Percentiles rank a stretch among this genome's conserved stretches.
These are phyloP conservation scores for Corchorus olitorius DNA, from an alignment of 345 rosid species.

Conservation along the genomic window DNA sequence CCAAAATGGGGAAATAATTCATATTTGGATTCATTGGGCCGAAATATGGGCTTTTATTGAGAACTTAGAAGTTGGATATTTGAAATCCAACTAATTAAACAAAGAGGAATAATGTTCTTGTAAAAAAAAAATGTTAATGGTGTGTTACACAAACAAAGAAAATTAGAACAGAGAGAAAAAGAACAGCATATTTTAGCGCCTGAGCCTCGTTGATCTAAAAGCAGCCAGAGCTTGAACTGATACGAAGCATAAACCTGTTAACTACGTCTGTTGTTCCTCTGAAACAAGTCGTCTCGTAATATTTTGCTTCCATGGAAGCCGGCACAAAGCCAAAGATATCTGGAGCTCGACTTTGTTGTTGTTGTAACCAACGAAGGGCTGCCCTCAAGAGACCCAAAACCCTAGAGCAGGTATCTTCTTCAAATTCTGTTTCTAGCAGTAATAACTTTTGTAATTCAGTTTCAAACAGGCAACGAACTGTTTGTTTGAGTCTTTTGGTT, in stretches of 20 bases:
- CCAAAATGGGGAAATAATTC: too few relatives aligned
- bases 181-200: too few relatives aligned
- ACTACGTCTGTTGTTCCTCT: not conserved
- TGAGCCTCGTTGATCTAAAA: not conserved
- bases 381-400: slow-evolving; percentile 92
- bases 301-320: slow-evolving; percentile 41
- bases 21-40: too few relatives aligned
- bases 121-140: too few relatives aligned
- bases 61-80: too few relatives aligned
- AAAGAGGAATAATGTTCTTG: too few relatives aligned
- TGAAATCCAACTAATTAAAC: too few relatives aligned
- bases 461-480: not conserved
- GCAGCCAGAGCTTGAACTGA: not conserved
- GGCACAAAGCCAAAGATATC: slow-evolving; percentile 39
- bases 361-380: slow-evolving; percentile 60
- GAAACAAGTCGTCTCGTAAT: not conserved
- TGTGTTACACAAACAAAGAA: too few relatives aligned
- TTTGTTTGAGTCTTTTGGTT: not conserved
- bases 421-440: not conserved
- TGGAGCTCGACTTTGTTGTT: slow-evolving; percentile 56
- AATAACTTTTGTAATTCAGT: not conserved
- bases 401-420: slow-evolving; percentile 65
- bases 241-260: not conserved
- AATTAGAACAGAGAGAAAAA: too few relatives aligned
- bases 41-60: too few relatives aligned